phyloP scores from a whole-genome alignment of 1,139 yeast species.

The Taphrina deformans region DNA sequence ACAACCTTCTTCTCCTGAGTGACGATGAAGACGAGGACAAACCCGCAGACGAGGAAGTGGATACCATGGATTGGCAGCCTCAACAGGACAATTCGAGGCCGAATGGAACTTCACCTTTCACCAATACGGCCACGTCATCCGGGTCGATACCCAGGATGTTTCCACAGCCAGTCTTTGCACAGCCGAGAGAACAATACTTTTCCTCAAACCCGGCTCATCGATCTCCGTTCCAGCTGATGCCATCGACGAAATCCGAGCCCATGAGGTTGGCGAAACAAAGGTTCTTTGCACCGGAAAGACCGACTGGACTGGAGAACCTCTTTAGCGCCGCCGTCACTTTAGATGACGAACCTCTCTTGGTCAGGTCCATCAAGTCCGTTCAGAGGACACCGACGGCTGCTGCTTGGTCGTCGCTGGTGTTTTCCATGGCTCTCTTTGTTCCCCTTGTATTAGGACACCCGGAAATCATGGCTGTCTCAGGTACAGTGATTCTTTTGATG shows the following conservation, averaged over 20 bases:
- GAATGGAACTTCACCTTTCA: not conserved
- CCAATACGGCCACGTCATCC: not conserved
- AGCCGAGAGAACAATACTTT: slow-evolving; percentile 7
- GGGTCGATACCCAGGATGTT: slow-evolving; percentile 8
- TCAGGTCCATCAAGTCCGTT: slow-evolving; percentile 29
- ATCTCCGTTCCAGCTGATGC: not conserved
- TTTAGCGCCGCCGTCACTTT: slow-evolving; percentile 33
- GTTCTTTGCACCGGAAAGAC: slow-evolving; percentile 35
- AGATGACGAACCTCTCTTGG: slow-evolving; percentile 36
- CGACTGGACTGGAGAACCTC: slow-evolving; percentile 36
- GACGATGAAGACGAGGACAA: not conserved
- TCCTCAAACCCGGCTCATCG: slow-evolving; percentile 1
- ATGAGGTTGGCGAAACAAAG: slow-evolving; percentile 30
- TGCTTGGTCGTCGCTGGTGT: not conserved
- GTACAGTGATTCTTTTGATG: not conserved
- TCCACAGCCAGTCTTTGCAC: slow-evolving; percentile 18
- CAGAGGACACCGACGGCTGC: not conserved
- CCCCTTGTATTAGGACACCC: not conserved
- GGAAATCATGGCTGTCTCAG: not conserved
- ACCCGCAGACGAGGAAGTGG: not conserved
- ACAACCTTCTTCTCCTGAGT: not conserved
- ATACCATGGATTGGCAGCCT: slow-evolving; percentile 33
- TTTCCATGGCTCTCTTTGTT: not conserved
- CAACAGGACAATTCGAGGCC: not conserved
- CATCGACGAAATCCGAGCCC: not conserved